phyloP scores from a whole-genome alignment of 2,329 filamentous ascomycete genomes.

The Aspergillus ochraceoroseus region DNA sequence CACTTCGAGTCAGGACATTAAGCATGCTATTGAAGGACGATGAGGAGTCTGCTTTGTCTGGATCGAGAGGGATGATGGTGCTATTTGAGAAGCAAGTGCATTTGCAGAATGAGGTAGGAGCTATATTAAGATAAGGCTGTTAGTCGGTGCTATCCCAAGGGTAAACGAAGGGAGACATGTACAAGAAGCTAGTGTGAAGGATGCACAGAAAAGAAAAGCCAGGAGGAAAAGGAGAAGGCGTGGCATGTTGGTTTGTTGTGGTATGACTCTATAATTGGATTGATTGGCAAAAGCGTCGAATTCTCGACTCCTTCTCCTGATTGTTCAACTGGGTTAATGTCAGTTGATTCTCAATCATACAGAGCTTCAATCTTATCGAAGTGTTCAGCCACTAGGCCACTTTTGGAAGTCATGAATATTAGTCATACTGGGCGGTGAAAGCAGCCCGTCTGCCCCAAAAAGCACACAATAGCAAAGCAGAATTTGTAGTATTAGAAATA shows the following conservation, averaged over 20 bases:
- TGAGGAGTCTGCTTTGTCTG: slow-evolving; percentile 28
- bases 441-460: too few species aligned
- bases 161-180: slow-evolving; percentile 6
- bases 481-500: too few species aligned
- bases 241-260: slow-evolving; percentile 15
- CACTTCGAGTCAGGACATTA: slow-evolving; percentile 21
- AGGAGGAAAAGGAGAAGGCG: slow-evolving; percentile 26
- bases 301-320: neutral
- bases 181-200: slow-evolving; percentile 36
- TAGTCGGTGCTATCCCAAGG: neutral
- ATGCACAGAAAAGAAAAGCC: slow-evolving; percentile 25
- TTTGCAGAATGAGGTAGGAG: slow-evolving; percentile 63
- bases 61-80: slow-evolving; percentile 62
- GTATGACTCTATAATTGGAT: slow-evolving; percentile 18
- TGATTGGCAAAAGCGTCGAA: neutral
- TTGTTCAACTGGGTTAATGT: neutral
- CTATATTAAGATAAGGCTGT: slow-evolving; percentile 21
- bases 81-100: slow-evolving; percentile 64
- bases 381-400: too few species aligned
- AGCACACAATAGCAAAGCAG: too few species aligned
- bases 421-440: too few species aligned
- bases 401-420: too few species aligned
- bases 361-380: slow-evolving; percentile 1
- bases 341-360: neutral
- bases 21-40: slow-evolving; percentile 22